These are phyloP conservation scores for Globisporangium solare DNA, from an alignment of 352 stramenopile genomes.

Conservation along the genomic window DNA sequence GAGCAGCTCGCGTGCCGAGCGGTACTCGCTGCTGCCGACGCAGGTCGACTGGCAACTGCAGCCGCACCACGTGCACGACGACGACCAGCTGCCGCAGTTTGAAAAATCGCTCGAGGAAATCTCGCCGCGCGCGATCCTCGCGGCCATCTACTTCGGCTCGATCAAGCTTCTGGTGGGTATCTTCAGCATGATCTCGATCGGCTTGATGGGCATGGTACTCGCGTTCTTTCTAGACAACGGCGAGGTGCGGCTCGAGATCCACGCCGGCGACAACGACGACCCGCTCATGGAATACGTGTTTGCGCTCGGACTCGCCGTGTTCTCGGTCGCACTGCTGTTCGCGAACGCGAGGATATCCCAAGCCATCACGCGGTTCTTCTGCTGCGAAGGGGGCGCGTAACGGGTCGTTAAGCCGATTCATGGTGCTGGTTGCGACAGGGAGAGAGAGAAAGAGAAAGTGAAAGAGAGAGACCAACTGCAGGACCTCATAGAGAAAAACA, in stretches of 20 bases:
- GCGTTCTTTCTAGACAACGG: slow-evolving; percentile 29
- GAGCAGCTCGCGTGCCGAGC: slow-evolving; percentile 9
- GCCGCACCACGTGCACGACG: slow-evolving; percentile 7
- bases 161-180: slow-evolving; percentile 35
- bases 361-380: slow-evolving; percentile 51
- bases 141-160: slow-evolving; percentile 42
- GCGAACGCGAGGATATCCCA: slow-evolving; percentile 35
- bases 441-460: neutral
- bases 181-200: slow-evolving; percentile 28
- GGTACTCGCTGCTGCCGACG: slow-evolving; percentile 34
- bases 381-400: slow-evolving; percentile 26
- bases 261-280: slow-evolving; percentile 14
- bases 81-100: slow-evolving; percentile 25
- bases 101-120: slow-evolving; percentile 26
- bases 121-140: slow-evolving; percentile 36
- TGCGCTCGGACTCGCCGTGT: slow-evolving; percentile 23
- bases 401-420: neutral
- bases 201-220: slow-evolving; percentile 24
- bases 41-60: slow-evolving; percentile 17
- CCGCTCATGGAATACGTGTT: slow-evolving; percentile 27
- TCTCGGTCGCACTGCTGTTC: slow-evolving; percentile 35
- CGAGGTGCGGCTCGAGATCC: slow-evolving; percentile 17
- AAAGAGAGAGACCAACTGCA: neutral
- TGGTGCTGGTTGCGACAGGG: slow-evolving; percentile 1
- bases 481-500: too few relatives aligned